Evolutionary conservation across 73 alveolate genomes (phyloP), one percentile per base, ranked within the genome.

Genomic region (Paramecium primaurelia): DNA sequence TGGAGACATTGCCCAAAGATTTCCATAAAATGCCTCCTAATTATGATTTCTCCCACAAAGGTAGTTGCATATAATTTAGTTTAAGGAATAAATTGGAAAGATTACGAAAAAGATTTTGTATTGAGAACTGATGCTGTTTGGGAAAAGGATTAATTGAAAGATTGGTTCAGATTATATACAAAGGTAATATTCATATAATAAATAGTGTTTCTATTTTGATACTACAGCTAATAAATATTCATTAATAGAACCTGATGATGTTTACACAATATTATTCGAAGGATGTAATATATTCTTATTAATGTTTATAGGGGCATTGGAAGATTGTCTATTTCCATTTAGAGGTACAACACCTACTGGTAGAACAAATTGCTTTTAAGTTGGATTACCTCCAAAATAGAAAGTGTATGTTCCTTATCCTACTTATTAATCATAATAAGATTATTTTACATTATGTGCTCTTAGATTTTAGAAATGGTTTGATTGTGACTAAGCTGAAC

Each of bases 91-190:
- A 59, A 89, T 64, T 89, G 94, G 94, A 71, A 73, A 68, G 84
- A 54, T 40, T 89, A 89, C n/a, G 90, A 69, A 30, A 89, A 89
- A 89, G 94, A 89, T 89, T 89, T 71, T 37, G 38, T 18, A 37
- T 47, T 89, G 47, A 89, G 94, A 73, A 89, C 94, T 45, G 94
- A 89, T 89, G 94, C 94, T 71, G 94, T 89, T 40, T 89, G 94
- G 94, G 94, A 89, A 44, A 89, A 89, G 30, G 59, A 42, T 14
- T 73, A 89, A 71, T 89, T 89, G 60, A 83, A 89, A 68, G 92
- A 89, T 83, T 89, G 86, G 92, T 89, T 89, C 71, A 69, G 94
- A 71, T 44, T 71, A 58, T 89, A 89, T 37, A 89, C 88, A 45
- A 89, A 89, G 71, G 94, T 83, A 89, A 16, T 42, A 18, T 18